Conservation (phyloP, 148 eudicot genomes). For the Mesembryanthemum crystallinum region DNA sequence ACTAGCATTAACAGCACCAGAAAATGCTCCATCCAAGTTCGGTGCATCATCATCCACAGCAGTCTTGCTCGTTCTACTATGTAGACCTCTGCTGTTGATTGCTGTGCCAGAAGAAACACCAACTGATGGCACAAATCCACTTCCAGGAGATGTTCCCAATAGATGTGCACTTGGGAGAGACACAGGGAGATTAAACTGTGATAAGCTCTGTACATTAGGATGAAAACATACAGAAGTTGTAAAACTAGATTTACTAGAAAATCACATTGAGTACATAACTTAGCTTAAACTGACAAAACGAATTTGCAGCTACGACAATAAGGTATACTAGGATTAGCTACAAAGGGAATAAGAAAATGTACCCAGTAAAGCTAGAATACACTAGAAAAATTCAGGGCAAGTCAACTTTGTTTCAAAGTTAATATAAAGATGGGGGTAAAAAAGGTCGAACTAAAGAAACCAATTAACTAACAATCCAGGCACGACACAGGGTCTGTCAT, state of each 20-base stretch:
- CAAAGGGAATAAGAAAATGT: not conserved
- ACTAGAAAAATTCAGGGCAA: not conserved
- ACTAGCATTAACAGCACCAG: slow-evolving; percentile 35
- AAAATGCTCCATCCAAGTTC: slow-evolving; percentile 43
- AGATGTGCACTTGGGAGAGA: slow-evolving; percentile 74
- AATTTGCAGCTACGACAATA: not conserved
- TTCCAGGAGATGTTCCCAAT: slow-evolving; percentile 55
- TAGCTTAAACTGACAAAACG: not conserved
- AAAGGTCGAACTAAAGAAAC: not conserved
- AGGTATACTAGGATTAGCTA: not conserved
- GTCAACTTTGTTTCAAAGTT: not conserved
- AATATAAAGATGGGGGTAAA: not conserved
- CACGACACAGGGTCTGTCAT: not conserved
- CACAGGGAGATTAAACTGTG: slow-evolving; percentile 93
- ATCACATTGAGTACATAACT: not conserved
- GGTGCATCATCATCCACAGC: slow-evolving; percentile 42
- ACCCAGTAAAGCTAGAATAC: not conserved
- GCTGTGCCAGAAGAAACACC: slow-evolving; percentile 45
- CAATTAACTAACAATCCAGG: no score
- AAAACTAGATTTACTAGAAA: not conserved
- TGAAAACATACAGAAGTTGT: not conserved
- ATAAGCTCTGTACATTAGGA: slow-evolving; percentile 71
- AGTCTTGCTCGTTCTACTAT: slow-evolving; percentile 49
- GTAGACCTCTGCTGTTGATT: slow-evolving; percentile 42
- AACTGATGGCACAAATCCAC: slow-evolving; percentile 53